Evolutionary conservation across 1,139 yeast species (phyloP).

Genomic region (Pichia sp.): DNA sequence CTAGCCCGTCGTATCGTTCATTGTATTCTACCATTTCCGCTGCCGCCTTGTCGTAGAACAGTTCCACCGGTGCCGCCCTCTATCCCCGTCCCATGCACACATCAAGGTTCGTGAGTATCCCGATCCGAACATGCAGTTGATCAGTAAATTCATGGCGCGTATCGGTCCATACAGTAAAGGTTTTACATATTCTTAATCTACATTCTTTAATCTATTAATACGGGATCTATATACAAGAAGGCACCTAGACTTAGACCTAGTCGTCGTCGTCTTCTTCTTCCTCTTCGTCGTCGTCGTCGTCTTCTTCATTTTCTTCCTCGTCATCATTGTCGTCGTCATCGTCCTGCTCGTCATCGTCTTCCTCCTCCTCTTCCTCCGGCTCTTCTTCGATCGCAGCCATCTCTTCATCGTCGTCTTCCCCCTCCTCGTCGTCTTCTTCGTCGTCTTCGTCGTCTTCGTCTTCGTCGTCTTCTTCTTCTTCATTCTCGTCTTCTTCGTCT

Average conservation of each 20-base stretch:
- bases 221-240: neutral
- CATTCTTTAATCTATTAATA: neutral
- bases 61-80: too few relatives aligned
- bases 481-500: slow-evolving; percentile 15
- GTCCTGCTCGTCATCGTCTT: slow-evolving; percentile 1
- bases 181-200: neutral
- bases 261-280: neutral
- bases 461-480: neutral
- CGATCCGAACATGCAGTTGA: too few relatives aligned
- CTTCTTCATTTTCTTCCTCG: neutral
- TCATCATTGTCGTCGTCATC: neutral
- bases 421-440: slow-evolving; percentile 36
- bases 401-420: slow-evolving; percentile 43
- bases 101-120: too few relatives aligned
- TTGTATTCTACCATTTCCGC: slow-evolving; percentile 1
- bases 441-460: slow-evolving; percentile 4
- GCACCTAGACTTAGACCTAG: neutral
- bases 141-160: neutral
- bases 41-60: neutral
- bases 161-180: neutral
- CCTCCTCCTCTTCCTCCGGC: slow-evolving; percentile 6
- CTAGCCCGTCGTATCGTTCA: neutral
- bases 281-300: neutral
- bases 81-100: too few relatives aligned
- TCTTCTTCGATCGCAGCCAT: slow-evolving; percentile 12